phyloP scores from a whole-genome alignment of 257 asterid genomes.

The Solanum sparsipilum region DNA sequence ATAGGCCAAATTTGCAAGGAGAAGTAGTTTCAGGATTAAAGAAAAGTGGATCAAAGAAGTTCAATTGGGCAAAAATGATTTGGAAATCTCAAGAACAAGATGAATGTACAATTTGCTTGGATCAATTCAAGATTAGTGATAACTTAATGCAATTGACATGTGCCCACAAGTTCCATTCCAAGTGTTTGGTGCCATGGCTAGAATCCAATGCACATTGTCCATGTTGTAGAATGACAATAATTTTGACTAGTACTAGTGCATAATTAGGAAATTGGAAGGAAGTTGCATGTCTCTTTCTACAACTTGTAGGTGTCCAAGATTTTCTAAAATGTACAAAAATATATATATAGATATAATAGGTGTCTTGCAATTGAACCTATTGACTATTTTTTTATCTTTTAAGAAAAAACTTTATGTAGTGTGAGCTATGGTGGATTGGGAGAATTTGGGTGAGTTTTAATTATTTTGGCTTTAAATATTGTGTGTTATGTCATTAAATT shows the following conservation, averaged over 20 bases:
- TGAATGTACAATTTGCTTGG: slow-evolving; percentile 76
- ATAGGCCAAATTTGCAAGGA: neutral
- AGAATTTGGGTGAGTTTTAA: neutral
- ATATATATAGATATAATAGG: neutral
- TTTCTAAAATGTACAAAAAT: neutral
- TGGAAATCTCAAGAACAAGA: slow-evolving; percentile 56
- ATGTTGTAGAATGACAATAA: slow-evolving; percentile 38
- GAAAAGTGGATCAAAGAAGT: slow-evolving; percentile 36
- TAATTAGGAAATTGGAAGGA: neutral
- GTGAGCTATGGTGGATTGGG: neutral
- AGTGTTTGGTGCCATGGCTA: slow-evolving; percentile 71
- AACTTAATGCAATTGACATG: slow-evolving; percentile 54
- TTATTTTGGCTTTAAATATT: neutral
- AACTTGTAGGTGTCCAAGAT: neutral
- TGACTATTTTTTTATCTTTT: neutral
- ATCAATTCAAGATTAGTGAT: slow-evolving; percentile 26
- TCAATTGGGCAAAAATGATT: slow-evolving; percentile 42
- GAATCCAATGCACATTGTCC: slow-evolving; percentile 56
- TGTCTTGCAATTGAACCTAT: neutral
- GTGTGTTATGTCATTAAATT: neutral
- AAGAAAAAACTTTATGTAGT: neutral
- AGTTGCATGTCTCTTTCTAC: neutral
- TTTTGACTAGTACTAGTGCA: neutral
- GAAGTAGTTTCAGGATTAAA: slow-evolving; percentile 14
- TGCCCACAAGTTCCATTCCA: slow-evolving; percentile 56